These are phyloP conservation scores for Gymnopilus dilepis DNA, from an alignment of 768 basidiomycete genomes.

Conservation along the genomic window DNA sequence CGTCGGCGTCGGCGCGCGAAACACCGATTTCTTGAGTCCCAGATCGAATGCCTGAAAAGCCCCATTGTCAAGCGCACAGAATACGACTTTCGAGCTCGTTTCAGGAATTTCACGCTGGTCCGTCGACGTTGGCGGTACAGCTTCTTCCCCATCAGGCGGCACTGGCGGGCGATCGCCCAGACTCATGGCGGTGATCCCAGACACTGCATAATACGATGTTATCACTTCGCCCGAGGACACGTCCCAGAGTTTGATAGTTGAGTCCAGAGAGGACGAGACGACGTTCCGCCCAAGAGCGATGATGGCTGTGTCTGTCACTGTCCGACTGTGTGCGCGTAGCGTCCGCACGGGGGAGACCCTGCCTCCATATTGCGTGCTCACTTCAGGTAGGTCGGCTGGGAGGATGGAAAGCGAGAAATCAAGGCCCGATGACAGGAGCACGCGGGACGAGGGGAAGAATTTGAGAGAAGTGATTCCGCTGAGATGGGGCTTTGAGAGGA, in stretches of 20 bases:
- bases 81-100: slow-evolving; percentile 51
- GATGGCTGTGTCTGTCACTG: slow-evolving; percentile 68
- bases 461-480: slow-evolving; percentile 60
- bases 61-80: slow-evolving; percentile 60
- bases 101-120: slow-evolving; percentile 51
- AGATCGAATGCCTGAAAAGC: slow-evolving; percentile 63
- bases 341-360: slow-evolving; percentile 60
- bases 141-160: slow-evolving; percentile 33
- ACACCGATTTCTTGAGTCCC: slow-evolving; percentile 39
- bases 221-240: slow-evolving; percentile 59
- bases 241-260: slow-evolving; percentile 76
- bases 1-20: slow-evolving; percentile 29
- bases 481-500: slow-evolving; percentile 48
- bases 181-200: slow-evolving; percentile 51
- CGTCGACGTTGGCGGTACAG: slow-evolving; percentile 10
- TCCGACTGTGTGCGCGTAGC: slow-evolving; percentile 67
- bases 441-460: slow-evolving; percentile 76
- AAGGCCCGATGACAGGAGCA: slow-evolving; percentile 70
- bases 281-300: slow-evolving; percentile 70
- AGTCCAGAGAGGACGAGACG: slow-evolving; percentile 70
- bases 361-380: slow-evolving; percentile 28
- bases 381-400: slow-evolving; percentile 55
- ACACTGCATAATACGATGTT: slow-evolving; percentile 45
- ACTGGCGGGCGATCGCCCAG: slow-evolving; percentile 43
- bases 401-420: slow-evolving; percentile 74